Conservation (phyloP, 139 green algal genomes). For the Eudorina sp. region DNA sequence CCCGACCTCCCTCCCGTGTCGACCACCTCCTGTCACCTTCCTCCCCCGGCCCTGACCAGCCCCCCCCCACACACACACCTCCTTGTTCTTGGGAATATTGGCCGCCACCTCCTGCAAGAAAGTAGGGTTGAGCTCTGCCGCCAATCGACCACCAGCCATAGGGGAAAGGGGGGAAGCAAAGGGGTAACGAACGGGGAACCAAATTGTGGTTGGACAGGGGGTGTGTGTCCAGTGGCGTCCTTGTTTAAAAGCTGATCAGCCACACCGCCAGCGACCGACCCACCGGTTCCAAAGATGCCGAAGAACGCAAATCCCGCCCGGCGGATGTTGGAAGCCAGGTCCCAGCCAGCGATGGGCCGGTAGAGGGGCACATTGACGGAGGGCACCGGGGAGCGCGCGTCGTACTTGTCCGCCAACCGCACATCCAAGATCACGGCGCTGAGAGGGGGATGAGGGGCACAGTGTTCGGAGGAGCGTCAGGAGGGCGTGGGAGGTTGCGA, state of each 20-base stretch:
- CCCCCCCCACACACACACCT: constrained; percentile 9
- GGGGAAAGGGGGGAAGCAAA: not conserved
- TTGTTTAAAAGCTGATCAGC: too few species aligned
- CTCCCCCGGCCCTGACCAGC: too few species aligned
- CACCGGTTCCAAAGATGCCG: constrained; percentile 55
- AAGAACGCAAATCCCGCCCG: constrained; percentile 57
- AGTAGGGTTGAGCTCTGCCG: constrained; percentile 45
- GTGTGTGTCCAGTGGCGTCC: too few species aligned
- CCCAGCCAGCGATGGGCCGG: constrained; percentile 47
- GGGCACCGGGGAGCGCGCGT: not conserved
- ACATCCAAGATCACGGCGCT: constrained; percentile 57
- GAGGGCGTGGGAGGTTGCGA: not conserved
- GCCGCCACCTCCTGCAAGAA: constrained; percentile 41
- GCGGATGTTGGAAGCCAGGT: constrained; percentile 49
- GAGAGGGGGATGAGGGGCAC: not conserved
- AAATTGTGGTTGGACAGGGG: too few species aligned
- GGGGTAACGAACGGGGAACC: too few species aligned
- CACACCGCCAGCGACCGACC: not conserved
- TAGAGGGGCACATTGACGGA: constrained; percentile 50
- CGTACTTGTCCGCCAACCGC: constrained; percentile 22
- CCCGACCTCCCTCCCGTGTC: too few species aligned
- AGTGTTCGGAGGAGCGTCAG: not conserved
- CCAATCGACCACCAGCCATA: not conserved
- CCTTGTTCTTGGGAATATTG: constrained; percentile 25
- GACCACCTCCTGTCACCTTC: too few species aligned